These are phyloP conservation scores for Aspergillus tubingensis DNA, from an alignment of 2,329 filamentous ascomycete species.

Conservation along the genomic window DNA sequence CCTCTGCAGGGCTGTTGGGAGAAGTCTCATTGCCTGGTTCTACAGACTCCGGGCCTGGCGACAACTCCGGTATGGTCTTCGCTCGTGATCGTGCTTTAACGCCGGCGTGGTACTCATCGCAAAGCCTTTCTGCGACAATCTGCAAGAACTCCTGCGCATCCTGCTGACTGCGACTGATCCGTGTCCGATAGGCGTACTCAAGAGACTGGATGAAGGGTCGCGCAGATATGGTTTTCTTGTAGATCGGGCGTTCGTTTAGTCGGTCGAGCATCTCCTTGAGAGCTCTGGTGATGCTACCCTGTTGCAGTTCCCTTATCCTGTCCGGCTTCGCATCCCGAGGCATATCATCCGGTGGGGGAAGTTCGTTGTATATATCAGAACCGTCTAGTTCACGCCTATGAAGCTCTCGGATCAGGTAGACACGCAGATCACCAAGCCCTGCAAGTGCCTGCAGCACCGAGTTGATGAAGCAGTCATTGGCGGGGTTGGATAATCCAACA, in stretches of 20 bases:
- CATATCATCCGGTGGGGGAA: conserved; percentile 50
- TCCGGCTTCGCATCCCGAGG: conserved; percentile 45
- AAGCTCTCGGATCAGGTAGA: conserved; percentile 90
- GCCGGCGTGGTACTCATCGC: conserved; percentile 91
- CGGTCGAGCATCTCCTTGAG: conserved; percentile 91
- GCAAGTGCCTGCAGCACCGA: conserved; percentile 91
- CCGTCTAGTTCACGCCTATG: conserved; percentile 82
- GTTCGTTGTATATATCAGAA: conserved; percentile 69
- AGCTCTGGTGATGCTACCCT: conserved; percentile 78
- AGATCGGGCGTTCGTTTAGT: conserved; percentile 89
- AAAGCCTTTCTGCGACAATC: conserved; percentile 85
- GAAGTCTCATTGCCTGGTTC: conserved; percentile 13
- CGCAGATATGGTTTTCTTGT: conserved; percentile 90
- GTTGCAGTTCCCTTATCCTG: conserved; percentile 65
- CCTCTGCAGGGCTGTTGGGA: conserved; percentile 29
- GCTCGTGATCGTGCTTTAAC: conserved; percentile 64
- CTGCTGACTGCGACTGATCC: conserved; percentile 92
- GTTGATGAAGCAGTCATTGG: conserved; percentile 97
- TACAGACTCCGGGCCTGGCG: conserved; percentile 18
- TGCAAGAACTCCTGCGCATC: conserved; percentile 98
- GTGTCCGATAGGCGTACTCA: conserved; percentile 82
- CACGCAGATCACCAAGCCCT: conserved; percentile 80
- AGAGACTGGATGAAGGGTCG: conserved; percentile 79
- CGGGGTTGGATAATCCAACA: conserved; percentile 84
- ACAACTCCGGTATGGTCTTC: conserved; percentile 25